These are phyloP conservation scores for Salix udensis DNA, from an alignment of 345 rosid genomes.

Conservation along the genomic window DNA sequence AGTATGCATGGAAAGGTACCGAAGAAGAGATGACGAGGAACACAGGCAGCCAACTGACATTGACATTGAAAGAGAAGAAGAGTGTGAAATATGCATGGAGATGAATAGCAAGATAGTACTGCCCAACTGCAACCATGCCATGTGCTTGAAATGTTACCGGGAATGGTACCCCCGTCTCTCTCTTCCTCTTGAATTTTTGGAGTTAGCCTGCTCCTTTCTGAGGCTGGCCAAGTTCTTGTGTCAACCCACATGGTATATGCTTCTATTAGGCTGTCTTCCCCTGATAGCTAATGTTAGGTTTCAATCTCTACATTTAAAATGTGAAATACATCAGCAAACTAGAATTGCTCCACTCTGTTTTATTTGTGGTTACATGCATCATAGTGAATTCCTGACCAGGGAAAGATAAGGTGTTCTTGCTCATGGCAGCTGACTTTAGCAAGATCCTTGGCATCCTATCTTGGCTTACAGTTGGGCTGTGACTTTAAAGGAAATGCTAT, in stretches of 20 bases:
- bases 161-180: constrained; percentile 42
- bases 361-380: neutral
- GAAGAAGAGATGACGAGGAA: constrained; percentile 49
- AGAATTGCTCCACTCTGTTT: neutral
- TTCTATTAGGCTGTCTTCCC: neutral
- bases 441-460: neutral
- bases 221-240: neutral
- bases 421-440: neutral
- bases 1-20: constrained; percentile 50
- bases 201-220: neutral
- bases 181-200: neutral
- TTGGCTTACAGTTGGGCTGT: neutral
- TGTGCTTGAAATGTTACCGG: constrained; percentile 64
- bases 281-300: neutral
- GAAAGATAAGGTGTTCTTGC: neutral
- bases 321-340: neutral
- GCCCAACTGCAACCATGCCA: constrained; percentile 60
- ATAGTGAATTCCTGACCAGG: neutral
- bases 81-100: constrained; percentile 77
- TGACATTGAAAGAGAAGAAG: constrained; percentile 62
- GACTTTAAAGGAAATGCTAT: neutral
- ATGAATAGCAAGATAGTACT: constrained; percentile 51
- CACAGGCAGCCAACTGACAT: constrained; percentile 22
- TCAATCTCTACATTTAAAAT: neutral
- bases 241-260: neutral